Evolutionary conservation across 345 rosid species (phyloP).

Genomic region (Litchi chinensis): DNA sequence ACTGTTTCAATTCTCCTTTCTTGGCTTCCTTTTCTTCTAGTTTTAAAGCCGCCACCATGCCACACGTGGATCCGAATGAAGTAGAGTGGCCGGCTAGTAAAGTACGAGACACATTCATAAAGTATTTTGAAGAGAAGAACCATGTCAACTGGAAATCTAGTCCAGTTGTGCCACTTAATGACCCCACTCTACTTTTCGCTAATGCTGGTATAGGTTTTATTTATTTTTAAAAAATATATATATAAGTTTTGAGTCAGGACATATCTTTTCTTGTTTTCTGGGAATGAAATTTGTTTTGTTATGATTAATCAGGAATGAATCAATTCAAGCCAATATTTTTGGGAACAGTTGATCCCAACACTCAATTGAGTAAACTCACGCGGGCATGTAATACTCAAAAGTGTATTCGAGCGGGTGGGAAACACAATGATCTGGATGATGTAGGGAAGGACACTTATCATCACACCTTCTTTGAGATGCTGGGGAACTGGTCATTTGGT

Average conservation of each 20-base stretch:
- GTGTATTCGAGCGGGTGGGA: conserved; percentile 98
- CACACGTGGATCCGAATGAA: neutral
- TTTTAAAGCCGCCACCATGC: neutral
- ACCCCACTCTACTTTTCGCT: conserved; percentile 92
- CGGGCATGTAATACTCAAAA: conserved; percentile 94
- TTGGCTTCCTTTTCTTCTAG: conserved; percentile 2
- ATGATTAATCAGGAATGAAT: conserved; percentile 70
- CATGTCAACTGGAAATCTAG: conserved; percentile 89
- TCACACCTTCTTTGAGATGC: conserved; percentile 99
- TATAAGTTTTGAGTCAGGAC: neutral
- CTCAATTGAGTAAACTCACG: conserved; percentile 65
- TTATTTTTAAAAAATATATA: neutral
- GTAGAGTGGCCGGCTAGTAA: conserved; percentile 64
- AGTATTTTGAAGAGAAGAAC: conserved; percentile 62
- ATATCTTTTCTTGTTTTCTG: neutral
- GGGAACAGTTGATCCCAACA: conserved; percentile 89
- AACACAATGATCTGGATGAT: conserved; percentile 96
- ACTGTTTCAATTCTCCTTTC: neutral
- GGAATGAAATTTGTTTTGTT: neutral
- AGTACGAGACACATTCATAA: conserved; percentile 79
- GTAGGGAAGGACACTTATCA: conserved; percentile 98
- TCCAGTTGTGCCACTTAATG: conserved; percentile 88
- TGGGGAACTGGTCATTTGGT: conserved; percentile 99
- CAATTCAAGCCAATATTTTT: conserved; percentile 91
- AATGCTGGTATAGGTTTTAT: conserved; percentile 66